Conservation (phyloP, 768 basidiomycete species). For the Xerocomellus amylosporus region DNA sequence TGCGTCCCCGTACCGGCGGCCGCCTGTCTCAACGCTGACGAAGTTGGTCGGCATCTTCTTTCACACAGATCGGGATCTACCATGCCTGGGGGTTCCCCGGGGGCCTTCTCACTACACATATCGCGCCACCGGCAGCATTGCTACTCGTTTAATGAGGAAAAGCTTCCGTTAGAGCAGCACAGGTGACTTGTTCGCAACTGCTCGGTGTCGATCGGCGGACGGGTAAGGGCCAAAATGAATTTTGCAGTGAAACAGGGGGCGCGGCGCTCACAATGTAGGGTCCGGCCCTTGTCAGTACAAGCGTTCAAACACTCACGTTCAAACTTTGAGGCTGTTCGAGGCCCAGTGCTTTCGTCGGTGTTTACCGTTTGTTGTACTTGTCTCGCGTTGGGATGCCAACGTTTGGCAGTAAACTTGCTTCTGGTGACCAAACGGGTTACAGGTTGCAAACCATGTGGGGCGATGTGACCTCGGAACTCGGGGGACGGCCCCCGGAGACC, state of each 20-base stretch:
- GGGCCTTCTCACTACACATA: neutral
- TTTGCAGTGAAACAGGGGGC: neutral
- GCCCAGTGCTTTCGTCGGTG: neutral
- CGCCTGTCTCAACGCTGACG: neutral
- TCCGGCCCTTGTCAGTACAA: neutral
- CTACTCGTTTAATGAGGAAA: neutral
- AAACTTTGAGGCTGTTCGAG: neutral
- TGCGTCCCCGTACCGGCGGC: too few relatives aligned
- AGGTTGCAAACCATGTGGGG: too few relatives aligned
- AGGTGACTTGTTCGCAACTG: neutral
- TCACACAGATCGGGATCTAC: neutral
- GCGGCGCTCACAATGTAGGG: neutral
- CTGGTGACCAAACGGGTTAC: too few relatives aligned
- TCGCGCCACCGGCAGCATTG: neutral
- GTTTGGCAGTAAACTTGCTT: too few relatives aligned
- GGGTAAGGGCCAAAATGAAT: neutral
- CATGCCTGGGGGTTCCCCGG: too few relatives aligned
- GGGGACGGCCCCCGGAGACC: neutral
- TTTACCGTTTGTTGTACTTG: neutral
- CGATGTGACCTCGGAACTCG: neutral
- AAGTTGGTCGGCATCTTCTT: neutral
- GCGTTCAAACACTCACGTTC: neutral
- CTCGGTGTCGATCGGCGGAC: too few relatives aligned
- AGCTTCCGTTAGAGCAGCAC: neutral
- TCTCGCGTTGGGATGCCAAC: neutral